A percentile compares a stretch with the other conserved stretches of the same genome.
Conservation (phyloP, 2,329 filamentous ascomycete species). For the Fusarium subglutinans region DNA sequence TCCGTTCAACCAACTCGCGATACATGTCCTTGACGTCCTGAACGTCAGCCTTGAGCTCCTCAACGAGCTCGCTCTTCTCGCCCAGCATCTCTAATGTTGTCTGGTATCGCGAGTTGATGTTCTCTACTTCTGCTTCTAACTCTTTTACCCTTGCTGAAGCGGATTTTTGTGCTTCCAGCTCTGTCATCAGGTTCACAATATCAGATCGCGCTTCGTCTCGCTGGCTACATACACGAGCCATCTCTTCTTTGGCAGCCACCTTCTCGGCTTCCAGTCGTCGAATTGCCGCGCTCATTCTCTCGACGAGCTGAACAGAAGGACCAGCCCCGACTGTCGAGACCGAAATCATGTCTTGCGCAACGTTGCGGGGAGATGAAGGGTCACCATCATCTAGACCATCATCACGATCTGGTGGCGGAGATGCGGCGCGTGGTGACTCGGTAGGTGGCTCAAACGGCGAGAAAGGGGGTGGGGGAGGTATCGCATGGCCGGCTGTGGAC, state of each 20-base stretch:
- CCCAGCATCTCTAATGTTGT: constrained; percentile 94
- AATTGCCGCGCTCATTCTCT: constrained; percentile 94
- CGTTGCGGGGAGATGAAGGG: constrained; percentile 70
- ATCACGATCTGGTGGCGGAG: constrained; percentile 57
- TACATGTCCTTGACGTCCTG: constrained; percentile 96
- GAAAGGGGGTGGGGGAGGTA: constrained; percentile 52
- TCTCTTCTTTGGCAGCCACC: constrained; percentile 86
- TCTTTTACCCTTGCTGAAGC: constrained; percentile 68
- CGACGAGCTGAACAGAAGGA: constrained; percentile 92
- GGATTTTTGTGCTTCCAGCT: constrained; percentile 75
- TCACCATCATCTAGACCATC: constrained; percentile 59
- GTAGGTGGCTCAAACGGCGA: constrained; percentile 56
- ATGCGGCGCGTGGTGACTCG: constrained; percentile 50
- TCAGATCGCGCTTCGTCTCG: constrained; percentile 91
- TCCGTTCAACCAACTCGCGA: constrained; percentile 87
- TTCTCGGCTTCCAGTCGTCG: constrained; percentile 92
- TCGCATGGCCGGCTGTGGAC: constrained; percentile 50
- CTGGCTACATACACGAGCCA: constrained; percentile 81
- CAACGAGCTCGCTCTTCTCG: constrained; percentile 95
- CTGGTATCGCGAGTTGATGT: constrained; percentile 81
- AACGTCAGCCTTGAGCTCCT: constrained; percentile 89
- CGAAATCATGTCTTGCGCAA: constrained; percentile 85
- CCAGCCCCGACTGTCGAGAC: constrained; percentile 91
- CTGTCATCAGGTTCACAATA: constrained; percentile 89
- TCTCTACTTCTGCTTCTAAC: constrained; percentile 73